Conservation (phyloP, 306 rosid genomes). For the Abrus pulchellus region DNA sequence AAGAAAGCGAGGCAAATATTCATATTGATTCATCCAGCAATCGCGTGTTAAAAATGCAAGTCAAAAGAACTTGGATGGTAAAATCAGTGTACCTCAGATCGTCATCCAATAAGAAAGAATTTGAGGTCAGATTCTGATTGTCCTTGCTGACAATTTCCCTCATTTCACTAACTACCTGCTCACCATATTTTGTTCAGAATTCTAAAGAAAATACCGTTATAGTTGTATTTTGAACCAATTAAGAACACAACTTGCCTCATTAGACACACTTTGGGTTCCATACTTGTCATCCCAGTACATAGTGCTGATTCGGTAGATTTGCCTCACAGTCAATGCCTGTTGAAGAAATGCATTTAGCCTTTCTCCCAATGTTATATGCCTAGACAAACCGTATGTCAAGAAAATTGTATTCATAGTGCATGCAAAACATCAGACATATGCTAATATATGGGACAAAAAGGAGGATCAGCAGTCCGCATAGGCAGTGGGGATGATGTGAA, state of each 20-base stretch:
- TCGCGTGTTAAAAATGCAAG: slow-evolving; percentile 32
- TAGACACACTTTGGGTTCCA: slow-evolving; percentile 97
- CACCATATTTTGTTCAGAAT: slow-evolving; percentile 48
- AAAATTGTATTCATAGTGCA: slow-evolving; percentile 21
- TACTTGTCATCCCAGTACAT: slow-evolving; percentile 99
- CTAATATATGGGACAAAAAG: not conserved
- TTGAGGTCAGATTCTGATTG: slow-evolving; percentile 88
- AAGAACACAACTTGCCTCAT: slow-evolving; percentile 79
- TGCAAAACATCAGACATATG: not conserved
- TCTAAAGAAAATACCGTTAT: not conserved
- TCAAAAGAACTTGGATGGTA: slow-evolving; percentile 14
- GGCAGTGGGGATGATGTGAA: not conserved
- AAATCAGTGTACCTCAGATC: slow-evolving; percentile 82
- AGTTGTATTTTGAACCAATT: slow-evolving; percentile 39
- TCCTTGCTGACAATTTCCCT: slow-evolving; percentile 91
- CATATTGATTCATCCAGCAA: slow-evolving; percentile 35
- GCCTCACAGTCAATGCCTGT: slow-evolving; percentile 95
- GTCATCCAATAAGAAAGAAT: slow-evolving; percentile 97
- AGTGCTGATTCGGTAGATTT: slow-evolving; percentile 96
- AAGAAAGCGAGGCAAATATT: not conserved
- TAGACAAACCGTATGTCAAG: slow-evolving; percentile 22
- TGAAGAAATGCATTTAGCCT: slow-evolving; percentile 36
- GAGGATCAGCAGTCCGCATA: slow-evolving; percentile 15
- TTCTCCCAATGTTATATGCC: slow-evolving; percentile 33
- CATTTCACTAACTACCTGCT: slow-evolving; percentile 96